Conservation (phyloP, 352 stramenopile genomes). For the Phytophthora pluvialis region DNA sequence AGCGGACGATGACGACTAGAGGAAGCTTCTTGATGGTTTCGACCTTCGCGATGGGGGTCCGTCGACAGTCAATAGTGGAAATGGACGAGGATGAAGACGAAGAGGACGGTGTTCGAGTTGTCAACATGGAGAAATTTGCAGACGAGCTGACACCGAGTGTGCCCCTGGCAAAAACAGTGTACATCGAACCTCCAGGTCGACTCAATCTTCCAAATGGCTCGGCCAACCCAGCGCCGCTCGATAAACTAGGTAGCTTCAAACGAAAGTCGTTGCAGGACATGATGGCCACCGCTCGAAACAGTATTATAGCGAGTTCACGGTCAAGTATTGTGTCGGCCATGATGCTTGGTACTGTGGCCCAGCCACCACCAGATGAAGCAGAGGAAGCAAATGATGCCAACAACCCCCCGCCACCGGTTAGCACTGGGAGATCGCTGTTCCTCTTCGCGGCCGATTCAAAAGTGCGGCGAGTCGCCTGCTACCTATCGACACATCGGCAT, state of each 20-base stretch:
- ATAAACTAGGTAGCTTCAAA: constrained; percentile 2
- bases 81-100: constrained; percentile 41
- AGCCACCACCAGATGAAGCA: constrained; percentile 4
- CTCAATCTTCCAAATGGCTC: constrained; percentile 1
- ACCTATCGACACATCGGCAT: constrained; percentile 60
- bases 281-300: constrained; percentile 19
- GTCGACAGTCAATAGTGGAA: constrained; percentile 34
- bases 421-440: constrained; percentile 45
- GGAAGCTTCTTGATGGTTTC: constrained; percentile 25
- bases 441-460: constrained; percentile 56
- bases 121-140: constrained; percentile 40
- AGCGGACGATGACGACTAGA: constrained; percentile 21
- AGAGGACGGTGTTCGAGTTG: constrained; percentile 45
- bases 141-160: constrained; percentile 36
- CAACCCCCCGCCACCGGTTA: not conserved
- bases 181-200: constrained; percentile 21
- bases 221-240: not conserved
- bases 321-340: constrained; percentile 20
- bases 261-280: constrained; percentile 18
- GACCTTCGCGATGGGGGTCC: constrained; percentile 15
- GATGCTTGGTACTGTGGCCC: constrained; percentile 5
- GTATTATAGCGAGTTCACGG: constrained; percentile 21
- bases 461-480: constrained; percentile 45
- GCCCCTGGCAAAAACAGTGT: constrained; percentile 30
- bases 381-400: constrained; percentile 10